Base-by-base conservation (phyloP, 2,329 filamentous ascomycete genomes). In the Xylaria polymorpha region DNA sequence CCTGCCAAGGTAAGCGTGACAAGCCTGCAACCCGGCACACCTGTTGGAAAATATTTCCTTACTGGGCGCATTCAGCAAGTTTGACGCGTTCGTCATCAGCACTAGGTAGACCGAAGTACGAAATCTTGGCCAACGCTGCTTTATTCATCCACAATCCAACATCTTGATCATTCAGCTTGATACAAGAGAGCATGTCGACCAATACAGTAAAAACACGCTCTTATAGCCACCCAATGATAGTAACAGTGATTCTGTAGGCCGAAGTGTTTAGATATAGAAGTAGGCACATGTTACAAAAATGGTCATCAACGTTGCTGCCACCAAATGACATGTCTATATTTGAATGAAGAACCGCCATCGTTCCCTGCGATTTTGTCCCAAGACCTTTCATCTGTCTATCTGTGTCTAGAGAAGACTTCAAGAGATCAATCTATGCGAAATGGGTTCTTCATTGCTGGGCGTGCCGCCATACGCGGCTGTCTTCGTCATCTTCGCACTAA, bases 31-130 rank as follows among this genome's bases (percentile, higher is more conserved):
- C n/a, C n/a, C n/a, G n/a, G n/a, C n/a, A n/a, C n/a, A n/a, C n/a
- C n/a, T n/a, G n/a, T n/a, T n/a, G n/a, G 35, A 37, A 29, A 39
- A 55, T 10, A 62, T 44, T 62, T 35, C 48, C 60, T 35, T 32
- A 20, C 35, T 29, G 14, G 48, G 37, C 60, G 10, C 15, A 55
- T 32, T 15, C 25, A 15, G 48, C 22, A 62, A 62, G 48, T 62
- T 22, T 20, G 35, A 43, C 41, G n/a, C 46, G 20, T 29, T 4
- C 15, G 46, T 41, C n/a, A n/a, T n/a, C n/a, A n/a, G n/a, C n/a
- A n/a, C n/a, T n/a, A n/a, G n/a, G n/a, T n/a, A 41, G 12, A 48
- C 43, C 18, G 8, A 39, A 9, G 18, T 15, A 15, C 37, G n/a
- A 46, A 22, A 25, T 50, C n/a, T 35, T 53, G 22, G 20, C 29